Conservation (phyloP, 2,329 filamentous ascomycete species). For the Botrytis galanthina region DNA sequence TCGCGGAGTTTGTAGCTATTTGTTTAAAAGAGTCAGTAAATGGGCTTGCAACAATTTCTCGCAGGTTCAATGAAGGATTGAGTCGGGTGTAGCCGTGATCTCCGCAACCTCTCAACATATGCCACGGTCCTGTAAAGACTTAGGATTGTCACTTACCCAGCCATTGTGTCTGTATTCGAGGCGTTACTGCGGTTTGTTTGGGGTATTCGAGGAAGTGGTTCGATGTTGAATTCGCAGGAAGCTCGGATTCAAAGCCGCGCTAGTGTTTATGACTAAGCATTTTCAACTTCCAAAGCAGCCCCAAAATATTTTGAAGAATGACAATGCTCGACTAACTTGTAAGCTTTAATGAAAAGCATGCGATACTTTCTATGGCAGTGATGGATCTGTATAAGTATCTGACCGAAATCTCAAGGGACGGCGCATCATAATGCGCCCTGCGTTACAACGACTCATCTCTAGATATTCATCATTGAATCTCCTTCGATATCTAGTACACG, state of each 20-base stretch:
- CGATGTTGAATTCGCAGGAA: slow-evolving; percentile 21
- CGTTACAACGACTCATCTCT: slow-evolving; percentile 35
- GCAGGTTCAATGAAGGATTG: too few species aligned
- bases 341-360: slow-evolving; percentile 3
- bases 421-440: slow-evolving; percentile 25
- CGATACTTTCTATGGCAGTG: slow-evolving; percentile 3
- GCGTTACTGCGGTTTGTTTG: slow-evolving; percentile 9
- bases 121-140: neutral
- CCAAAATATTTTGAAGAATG: slow-evolving; percentile 4
- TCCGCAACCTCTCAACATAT: neutral
- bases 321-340: neutral
- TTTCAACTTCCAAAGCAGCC: neutral
- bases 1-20: slow-evolving; percentile 61
- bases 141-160: slow-evolving; percentile 34
- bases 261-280: slow-evolving; percentile 29
- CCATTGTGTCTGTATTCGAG: slow-evolving; percentile 33
- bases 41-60: slow-evolving; percentile 1
- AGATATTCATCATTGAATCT: slow-evolving; percentile 35
- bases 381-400: slow-evolving; percentile 13
- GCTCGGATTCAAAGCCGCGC: slow-evolving; percentile 17
- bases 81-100: neutral
- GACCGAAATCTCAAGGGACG: slow-evolving; percentile 6
- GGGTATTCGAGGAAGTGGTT: slow-evolving; percentile 20
- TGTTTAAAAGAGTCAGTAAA: slow-evolving; percentile 11
- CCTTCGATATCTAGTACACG: slow-evolving; percentile 28